Percentiles rank a stretch among this genome's conserved stretches.
These are phyloP conservation scores for Neophaeococcomyces mojaviensis DNA, from an alignment of 2,329 filamentous ascomycete genomes.

Conservation along the genomic window DNA sequence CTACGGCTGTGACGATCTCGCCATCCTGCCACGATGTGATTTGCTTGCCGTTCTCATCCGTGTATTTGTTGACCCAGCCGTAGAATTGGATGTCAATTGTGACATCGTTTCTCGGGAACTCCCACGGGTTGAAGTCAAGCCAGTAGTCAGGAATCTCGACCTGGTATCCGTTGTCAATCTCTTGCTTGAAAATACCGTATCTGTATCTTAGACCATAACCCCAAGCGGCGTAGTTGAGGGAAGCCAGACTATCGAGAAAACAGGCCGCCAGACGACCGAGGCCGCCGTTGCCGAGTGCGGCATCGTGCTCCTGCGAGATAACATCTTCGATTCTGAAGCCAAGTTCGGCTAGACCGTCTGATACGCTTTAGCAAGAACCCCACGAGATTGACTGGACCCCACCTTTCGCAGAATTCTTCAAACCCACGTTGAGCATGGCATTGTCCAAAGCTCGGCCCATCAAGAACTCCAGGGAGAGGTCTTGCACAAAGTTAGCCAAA, in stretches of 20 bases:
- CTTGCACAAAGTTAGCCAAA: constrained; percentile 30
- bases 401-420: constrained; percentile 80
- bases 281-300: constrained; percentile 90
- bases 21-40: constrained; percentile 80
- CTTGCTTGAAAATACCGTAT: constrained; percentile 99
- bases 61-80: constrained; percentile 67
- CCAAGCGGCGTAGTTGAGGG: constrained; percentile 93
- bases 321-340: constrained; percentile 97
- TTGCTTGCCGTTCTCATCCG: constrained; percentile 68
- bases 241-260: constrained; percentile 92
- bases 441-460: constrained; percentile 97
- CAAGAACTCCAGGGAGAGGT: constrained; percentile 92
- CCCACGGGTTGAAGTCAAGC: constrained; percentile 99
- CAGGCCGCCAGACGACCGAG: constrained; percentile 91
- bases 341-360: constrained; percentile 77
- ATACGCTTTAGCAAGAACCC: constrained; percentile 20
- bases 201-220: constrained; percentile 92
- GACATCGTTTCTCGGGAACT: constrained; percentile 92
- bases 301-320: constrained; percentile 90
- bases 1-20: constrained; percentile 83
- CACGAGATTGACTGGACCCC: constrained; percentile 25
- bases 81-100: constrained; percentile 97
- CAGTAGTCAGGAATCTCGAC: constrained; percentile 98
- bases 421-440: constrained; percentile 91
- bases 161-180: constrained; percentile 96